Evolutionary conservation across 106 monocot genomes (phyloP).

Genomic region (Allium cepa): DNA sequence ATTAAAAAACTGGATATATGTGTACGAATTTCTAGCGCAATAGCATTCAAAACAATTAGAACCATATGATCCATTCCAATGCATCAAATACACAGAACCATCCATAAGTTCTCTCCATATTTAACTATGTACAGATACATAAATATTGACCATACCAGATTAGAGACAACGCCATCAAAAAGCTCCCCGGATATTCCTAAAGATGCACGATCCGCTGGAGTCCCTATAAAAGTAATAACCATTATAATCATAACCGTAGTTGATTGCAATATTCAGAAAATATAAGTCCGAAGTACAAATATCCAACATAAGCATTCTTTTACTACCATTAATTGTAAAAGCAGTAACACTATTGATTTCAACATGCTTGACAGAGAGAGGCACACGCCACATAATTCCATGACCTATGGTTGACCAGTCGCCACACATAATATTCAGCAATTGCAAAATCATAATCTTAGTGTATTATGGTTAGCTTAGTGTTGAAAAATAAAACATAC

Average conservation of each 20-base stretch:
- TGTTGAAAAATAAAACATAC: too few species aligned
- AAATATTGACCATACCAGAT: slow-evolving; percentile 42
- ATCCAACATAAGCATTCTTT: not conserved
- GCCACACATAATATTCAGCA: slow-evolving; percentile 17
- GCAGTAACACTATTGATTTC: slow-evolving; percentile 67
- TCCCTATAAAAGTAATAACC: slow-evolving; percentile 40
- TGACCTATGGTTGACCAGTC: slow-evolving; percentile 78
- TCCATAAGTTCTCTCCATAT: too few species aligned
- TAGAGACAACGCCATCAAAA: slow-evolving; percentile 71
- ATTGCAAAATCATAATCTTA: too few species aligned
- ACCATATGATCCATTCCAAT: too few species aligned
- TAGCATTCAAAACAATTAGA: too few species aligned
- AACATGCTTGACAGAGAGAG: slow-evolving; percentile 51
- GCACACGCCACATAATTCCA: slow-evolving; percentile 57
- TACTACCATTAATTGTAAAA: slow-evolving; percentile 27
- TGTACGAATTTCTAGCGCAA: too few species aligned
- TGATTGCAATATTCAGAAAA: too few species aligned
- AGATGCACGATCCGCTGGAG: slow-evolving; percentile 89
- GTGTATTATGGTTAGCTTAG: too few species aligned
- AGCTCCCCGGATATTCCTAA: slow-evolving; percentile 83
- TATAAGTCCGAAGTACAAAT: not conserved
- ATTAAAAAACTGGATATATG: too few species aligned
- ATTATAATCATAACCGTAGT: too few species aligned
- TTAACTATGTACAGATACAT: not conserved
- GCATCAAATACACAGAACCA: too few species aligned